These are phyloP conservation scores for Macadamia integrifolia DNA, from an alignment of 164 flowering plant species.

Conservation along the genomic window DNA sequence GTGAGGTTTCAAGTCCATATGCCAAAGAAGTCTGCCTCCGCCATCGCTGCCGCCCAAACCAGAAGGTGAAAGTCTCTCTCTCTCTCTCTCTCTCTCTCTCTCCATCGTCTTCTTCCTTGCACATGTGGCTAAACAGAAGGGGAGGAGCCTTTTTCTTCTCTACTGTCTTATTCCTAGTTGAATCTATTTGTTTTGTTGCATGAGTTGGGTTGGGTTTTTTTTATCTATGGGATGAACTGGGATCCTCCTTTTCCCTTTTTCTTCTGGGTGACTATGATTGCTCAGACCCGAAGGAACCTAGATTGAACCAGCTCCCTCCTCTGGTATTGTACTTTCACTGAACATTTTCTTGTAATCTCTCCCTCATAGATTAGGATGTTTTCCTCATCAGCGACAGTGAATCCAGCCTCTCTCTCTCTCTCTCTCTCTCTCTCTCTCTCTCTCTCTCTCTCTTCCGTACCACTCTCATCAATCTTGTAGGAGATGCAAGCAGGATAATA, in stretches of 20 bases:
- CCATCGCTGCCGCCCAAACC: slow-evolving; percentile 9
- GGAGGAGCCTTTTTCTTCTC: too few relatives aligned
- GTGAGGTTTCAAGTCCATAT: too few relatives aligned
- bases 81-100: neutral
- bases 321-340: neutral
- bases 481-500: neutral
- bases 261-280: slow-evolving; percentile 7
- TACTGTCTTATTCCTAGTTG: too few relatives aligned
- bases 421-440: neutral
- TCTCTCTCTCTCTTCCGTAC: slow-evolving; percentile 3
- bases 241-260: neutral
- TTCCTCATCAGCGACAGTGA: neutral
- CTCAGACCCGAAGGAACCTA: neutral
- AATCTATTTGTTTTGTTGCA: neutral
- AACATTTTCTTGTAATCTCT: neutral
- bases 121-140: too few relatives aligned
- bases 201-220: neutral
- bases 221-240: neutral
- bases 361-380: slow-evolving; percentile 8
- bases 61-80: neutral
- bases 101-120: neutral
- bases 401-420: neutral
- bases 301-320: neutral
- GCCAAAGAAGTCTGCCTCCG: slow-evolving; percentile 1
- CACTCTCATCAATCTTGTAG: neutral